phyloP scores from a whole-genome alignment of 352 stramenopile species.

The Saprolegnia diclina region DNA sequence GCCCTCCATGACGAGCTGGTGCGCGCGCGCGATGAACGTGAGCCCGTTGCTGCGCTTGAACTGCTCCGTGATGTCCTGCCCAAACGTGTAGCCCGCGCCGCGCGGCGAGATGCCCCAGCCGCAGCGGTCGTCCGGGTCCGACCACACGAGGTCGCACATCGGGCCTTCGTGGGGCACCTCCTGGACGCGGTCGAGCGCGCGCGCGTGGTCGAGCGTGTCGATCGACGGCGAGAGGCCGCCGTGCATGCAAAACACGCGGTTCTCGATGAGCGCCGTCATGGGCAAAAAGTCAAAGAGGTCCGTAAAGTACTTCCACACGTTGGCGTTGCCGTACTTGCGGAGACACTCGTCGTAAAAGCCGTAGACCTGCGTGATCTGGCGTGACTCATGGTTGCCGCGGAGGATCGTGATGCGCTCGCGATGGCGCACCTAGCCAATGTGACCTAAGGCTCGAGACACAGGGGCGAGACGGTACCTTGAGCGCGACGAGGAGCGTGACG shows the following conservation, averaged over 20 bases:
- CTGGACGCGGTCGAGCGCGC: slow-evolving; percentile 76
- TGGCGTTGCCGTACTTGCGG: slow-evolving; percentile 74
- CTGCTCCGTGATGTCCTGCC: slow-evolving; percentile 83
- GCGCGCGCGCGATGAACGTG: slow-evolving; percentile 79
- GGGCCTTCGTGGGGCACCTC: slow-evolving; percentile 83
- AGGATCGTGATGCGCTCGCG: slow-evolving; percentile 81
- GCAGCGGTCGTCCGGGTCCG: slow-evolving; percentile 79
- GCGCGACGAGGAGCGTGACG: slow-evolving; percentile 71
- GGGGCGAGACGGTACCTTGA: slow-evolving; percentile 45
- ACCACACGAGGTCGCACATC: slow-evolving; percentile 88
- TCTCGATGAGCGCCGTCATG: slow-evolving; percentile 85
- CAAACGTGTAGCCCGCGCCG: slow-evolving; percentile 83
- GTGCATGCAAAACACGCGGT: slow-evolving; percentile 88
- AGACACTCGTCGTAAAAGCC: slow-evolving; percentile 72
- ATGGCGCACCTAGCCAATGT: slow-evolving; percentile 48
- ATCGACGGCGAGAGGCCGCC: slow-evolving; percentile 83
- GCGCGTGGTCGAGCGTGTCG: slow-evolving; percentile 81
- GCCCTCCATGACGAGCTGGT: slow-evolving; percentile 92
- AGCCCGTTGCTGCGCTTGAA: slow-evolving; percentile 87
- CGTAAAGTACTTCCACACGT: slow-evolving; percentile 89
- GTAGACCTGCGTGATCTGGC: slow-evolving; percentile 56
- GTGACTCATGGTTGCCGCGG: slow-evolving; percentile 57
- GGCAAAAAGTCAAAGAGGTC: slow-evolving; percentile 85
- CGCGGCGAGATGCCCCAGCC: slow-evolving; percentile 84
- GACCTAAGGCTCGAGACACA: background rate